Base-by-base conservation (phyloP, 305 asterid genomes). In the Fraxinus baroniana region DNA sequence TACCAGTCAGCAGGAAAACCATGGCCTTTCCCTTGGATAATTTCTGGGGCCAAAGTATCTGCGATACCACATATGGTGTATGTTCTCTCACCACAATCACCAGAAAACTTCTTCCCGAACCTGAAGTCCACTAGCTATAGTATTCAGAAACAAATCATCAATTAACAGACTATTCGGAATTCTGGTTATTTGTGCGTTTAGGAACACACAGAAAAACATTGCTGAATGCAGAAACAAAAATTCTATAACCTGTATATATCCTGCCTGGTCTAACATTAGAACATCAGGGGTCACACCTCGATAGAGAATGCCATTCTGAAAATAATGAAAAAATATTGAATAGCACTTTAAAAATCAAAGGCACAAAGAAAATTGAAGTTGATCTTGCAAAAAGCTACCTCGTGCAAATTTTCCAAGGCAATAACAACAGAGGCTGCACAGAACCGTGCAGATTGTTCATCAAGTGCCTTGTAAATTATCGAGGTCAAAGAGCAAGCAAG, bases 1-100 rank as follows among this genome's bases (percentile, higher is more conserved):
- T 94, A 95, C 99, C 99, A 95, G 87, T 94, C 99, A 85, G 94
- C 97, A 78, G 94, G 92, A 85, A 94, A 93, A 82, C 97, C 91
- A 76, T 95, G 97, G 84, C 99, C 99, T 86, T 92, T 93, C 81
- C 99, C 99, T 90, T 90, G 97, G 84, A 95, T 91, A 74, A 94
- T 90, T 89, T 95, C 99, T 77, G 99, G 99, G 87, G 98, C 95
- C 86, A 94, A 90, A 37, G 96, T 91, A 86, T 95, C 97, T 3
- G 96, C 87, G 90, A 88, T 94, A 20, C 99, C 98, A 81, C 98
- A 94, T 76, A 93, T 90, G 37, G 99, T 93, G 87, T 86, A 94
- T 64, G 99, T 89, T 88, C 98, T 89, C 80, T 91, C 94, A 83
- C 82, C 84, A 77, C 77, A 71, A 77, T 90, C 95, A 70, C 91